These are phyloP conservation scores for Lobosporangium transversale DNA, from an alignment of 192 early-diverging fungal genomes.

Conservation along the genomic window DNA sequence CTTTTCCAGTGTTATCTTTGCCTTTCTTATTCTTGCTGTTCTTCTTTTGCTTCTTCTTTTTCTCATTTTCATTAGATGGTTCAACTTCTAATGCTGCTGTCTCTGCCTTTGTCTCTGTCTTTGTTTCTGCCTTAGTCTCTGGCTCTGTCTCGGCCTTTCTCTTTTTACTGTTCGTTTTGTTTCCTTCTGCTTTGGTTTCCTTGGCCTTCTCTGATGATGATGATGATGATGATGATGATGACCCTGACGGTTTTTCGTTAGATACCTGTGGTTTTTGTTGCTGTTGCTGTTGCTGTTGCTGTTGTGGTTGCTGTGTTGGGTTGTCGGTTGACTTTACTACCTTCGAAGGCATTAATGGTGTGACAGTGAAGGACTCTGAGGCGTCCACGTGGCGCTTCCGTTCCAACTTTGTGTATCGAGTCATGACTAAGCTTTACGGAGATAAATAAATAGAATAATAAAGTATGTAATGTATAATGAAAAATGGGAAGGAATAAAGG, in stretches of 20 bases:
- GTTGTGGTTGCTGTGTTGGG: conserved; percentile 7
- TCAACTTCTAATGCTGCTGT: neutral
- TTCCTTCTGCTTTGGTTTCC: conserved; percentile 3
- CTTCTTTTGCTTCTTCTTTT: conserved; percentile 19
- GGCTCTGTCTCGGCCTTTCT: conserved; percentile 21
- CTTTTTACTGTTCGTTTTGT: conserved; percentile 11
- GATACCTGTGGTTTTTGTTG: no score
- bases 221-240: conserved; percentile 4
- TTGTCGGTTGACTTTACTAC: no score
- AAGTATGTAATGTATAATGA: neutral
- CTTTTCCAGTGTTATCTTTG: no score
- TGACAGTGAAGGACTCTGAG: conserved; percentile 44
- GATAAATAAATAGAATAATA: no score
- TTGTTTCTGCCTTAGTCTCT: neutral
- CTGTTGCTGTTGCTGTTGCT: neutral
- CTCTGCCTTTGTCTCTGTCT: conserved; percentile 12
- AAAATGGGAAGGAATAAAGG: conserved; percentile 11
- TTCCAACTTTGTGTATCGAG: conserved; percentile 61
- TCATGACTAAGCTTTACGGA: conserved; percentile 45
- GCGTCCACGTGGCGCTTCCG: conserved; percentile 54
- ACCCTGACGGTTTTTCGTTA: neutral
- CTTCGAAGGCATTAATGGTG: conserved; percentile 50
- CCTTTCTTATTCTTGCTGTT: conserved; percentile 16
- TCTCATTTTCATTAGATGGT: neutral
- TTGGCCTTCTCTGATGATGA: neutral